Base-by-base conservation (phyloP, 805 yeast species). In the Hemisphaericaspora nanyangensis region DNA sequence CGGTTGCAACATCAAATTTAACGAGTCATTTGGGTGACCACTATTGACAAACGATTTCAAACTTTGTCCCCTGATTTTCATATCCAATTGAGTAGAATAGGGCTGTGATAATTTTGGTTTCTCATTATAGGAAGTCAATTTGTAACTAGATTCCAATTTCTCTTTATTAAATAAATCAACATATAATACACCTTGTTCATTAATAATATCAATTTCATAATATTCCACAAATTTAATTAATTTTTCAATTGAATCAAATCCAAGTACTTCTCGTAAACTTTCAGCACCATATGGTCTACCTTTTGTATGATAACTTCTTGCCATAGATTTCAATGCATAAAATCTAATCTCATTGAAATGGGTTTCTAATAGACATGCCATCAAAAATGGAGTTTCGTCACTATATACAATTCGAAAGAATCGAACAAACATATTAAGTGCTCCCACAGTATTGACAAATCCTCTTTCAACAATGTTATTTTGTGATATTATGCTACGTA, bases 341-440 rank as follows among this genome's bases (percentile, higher is more conserved):
- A 84, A 80, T 32, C 97, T 61, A 3, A 89, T 68, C 41, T 88
- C 91, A 50, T 84, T 85, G 54, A 87, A 79, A 49, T 85, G 89
- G 2, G 81, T 78, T 55, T 93, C 96, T 15, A 86, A 60, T 28
- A 91, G 62, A 43, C 91, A 88, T 2, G 86, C 70, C 55, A 88
- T 58, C 19, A 90, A 62, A 40, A 80, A 74, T 1, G 96, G 93
- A 0, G 76, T 68, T 3, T 70, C 61, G 2, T 50, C 51, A 31
- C 72, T 61, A 29, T 80, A 63, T 7, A 77, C 65, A 8, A 65
- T 49, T 33, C 74, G 61, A 58, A 91, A 90, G 52, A 90, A 85
- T 39, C 74, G 71, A 2, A 68, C 66, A 53, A 77, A 87, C 16
- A 82, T 53, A 49, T 84, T 79, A 19, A 80, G 54, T 3, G 81